A percentile compares a stretch with the other conserved stretches of the same genome.
These are phyloP conservation scores for Jackrogersella minutella DNA, from an alignment of 495 filamentous ascomycete species.

Conservation along the genomic window DNA sequence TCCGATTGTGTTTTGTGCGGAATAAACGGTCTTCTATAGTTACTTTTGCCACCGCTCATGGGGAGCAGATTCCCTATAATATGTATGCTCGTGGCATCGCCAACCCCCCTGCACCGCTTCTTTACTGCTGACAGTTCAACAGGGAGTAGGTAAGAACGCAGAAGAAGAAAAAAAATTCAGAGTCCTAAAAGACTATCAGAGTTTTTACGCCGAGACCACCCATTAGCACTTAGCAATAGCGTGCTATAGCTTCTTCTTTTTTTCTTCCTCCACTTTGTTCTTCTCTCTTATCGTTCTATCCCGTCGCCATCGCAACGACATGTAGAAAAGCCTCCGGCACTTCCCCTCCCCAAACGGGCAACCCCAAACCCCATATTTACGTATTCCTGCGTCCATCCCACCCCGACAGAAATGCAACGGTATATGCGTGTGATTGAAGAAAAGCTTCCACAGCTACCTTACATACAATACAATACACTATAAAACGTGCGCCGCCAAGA, in stretches of 20 bases:
- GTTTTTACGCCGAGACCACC: neutral
- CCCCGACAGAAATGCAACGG: constrained; percentile 11
- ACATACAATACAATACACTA: no score
- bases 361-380: neutral
- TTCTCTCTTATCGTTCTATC: neutral
- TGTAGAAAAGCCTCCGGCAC: no score
- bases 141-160: neutral
- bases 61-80: neutral
- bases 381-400: neutral
- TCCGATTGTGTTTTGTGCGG: constrained; percentile 2
- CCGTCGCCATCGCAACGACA: no score
- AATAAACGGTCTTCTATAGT: neutral
- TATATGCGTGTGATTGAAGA: constrained; percentile 31
- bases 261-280: neutral
- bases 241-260: neutral
- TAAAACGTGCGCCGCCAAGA: constrained; percentile 28
- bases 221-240: neutral
- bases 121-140: neutral
- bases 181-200: neutral
- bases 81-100: neutral
- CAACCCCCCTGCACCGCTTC: neutral
- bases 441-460: neutral
- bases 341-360: neutral
- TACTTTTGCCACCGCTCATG: neutral
- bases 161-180: neutral